Percentiles rank a stretch among this genome's conserved stretches.
Conservation (phyloP, 768 basidiomycete genomes). For the Phallus indusiatus region DNA sequence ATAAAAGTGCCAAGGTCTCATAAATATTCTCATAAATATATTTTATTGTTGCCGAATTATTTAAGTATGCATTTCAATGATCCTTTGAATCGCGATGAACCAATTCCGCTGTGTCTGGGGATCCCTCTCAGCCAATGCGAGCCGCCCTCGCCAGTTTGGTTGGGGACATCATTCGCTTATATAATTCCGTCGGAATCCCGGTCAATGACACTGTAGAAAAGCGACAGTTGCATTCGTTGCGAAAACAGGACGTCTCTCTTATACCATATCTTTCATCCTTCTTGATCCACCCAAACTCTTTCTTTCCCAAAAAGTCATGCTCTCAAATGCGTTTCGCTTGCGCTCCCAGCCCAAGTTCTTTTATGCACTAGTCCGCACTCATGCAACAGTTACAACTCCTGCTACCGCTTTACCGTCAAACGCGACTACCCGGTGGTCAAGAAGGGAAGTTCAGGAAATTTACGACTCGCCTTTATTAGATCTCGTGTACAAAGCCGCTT, state of each 20-base stretch:
- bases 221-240: background rate
- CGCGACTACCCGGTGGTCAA: conserved; percentile 56
- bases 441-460: conserved; percentile 72
- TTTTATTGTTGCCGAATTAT: too few species aligned
- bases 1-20: too few species aligned
- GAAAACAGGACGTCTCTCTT: too few species aligned
- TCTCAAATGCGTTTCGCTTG: background rate
- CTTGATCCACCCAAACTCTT: background rate
- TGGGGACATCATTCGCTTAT: background rate
- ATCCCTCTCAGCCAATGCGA: background rate
- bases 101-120: too few species aligned
- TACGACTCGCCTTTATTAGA: conserved; percentile 84
- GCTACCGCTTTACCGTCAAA: conserved; percentile 4
- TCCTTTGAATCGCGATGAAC: too few species aligned
- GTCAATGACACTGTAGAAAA: background rate
- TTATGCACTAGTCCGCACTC: conserved; percentile 53
- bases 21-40: too few species aligned
- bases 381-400: conserved; percentile 26
- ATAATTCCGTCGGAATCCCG: background rate
- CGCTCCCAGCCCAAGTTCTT: conserved; percentile 14
- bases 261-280: background rate
- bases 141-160: background rate
- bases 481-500: conserved; percentile 78
- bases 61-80: too few species aligned
- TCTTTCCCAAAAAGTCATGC: too few species aligned